Percentiles rank a stretch among this genome's conserved stretches.
Conservation (phyloP, 2,329 filamentous ascomycete genomes). For the Metarhizium robertsii region DNA sequence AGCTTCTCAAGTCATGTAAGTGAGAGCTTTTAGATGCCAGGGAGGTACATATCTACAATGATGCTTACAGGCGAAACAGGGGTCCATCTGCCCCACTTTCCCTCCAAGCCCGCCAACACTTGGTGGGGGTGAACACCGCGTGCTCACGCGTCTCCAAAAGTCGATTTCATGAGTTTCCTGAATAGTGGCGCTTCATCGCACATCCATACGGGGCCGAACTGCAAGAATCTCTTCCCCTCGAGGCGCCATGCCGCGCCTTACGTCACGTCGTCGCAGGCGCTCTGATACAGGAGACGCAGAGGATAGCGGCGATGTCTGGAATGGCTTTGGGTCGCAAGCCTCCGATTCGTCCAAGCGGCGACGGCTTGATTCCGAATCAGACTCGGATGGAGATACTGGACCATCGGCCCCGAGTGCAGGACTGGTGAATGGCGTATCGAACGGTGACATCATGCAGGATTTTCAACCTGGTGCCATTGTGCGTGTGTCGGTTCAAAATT, state of each 20-base stretch:
- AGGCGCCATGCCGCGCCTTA: constrained; percentile 18
- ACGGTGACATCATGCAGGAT: constrained; percentile 16
- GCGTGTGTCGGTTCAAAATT: constrained; percentile 75
- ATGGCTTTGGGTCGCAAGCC: constrained; percentile 13
- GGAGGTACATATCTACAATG: too few relatives aligned
- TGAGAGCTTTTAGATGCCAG: too few relatives aligned
- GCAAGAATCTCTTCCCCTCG: neutral
- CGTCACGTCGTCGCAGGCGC: constrained; percentile 33
- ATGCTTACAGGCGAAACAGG: neutral
- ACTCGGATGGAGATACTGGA: constrained; percentile 11
- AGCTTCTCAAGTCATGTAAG: too few relatives aligned
- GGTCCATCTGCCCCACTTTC: neutral
- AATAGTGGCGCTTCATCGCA: neutral
- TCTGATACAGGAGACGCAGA: constrained; percentile 31
- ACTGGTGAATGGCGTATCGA: constrained; percentile 5
- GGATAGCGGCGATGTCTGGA: constrained; percentile 19
- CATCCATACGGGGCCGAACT: neutral
- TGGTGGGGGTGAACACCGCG: neutral
- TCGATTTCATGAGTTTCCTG: neutral
- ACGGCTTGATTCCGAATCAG: constrained; percentile 17
- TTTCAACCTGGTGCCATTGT: constrained; percentile 78
- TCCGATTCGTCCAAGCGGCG: constrained; percentile 26
- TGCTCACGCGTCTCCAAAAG: neutral
- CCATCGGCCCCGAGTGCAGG: constrained; percentile 8
- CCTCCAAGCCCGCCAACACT: neutral